phyloP scores from a whole-genome alignment of 345 rosid genomes.

The Eucalyptus pumila region DNA sequence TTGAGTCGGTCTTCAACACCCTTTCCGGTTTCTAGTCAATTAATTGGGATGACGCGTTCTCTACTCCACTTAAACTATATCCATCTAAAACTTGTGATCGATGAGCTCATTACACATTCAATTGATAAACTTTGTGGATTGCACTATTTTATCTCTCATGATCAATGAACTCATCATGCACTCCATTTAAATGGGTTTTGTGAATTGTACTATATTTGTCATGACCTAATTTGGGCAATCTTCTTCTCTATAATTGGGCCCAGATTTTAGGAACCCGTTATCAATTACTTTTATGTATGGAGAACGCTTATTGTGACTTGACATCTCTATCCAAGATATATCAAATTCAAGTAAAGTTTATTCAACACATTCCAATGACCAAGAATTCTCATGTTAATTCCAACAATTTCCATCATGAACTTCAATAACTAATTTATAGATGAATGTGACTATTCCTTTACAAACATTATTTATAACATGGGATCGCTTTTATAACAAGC shows the following conservation, averaged over 20 bases:
- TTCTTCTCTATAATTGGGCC: not conserved
- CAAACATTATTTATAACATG: not conserved
- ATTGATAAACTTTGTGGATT: not conserved
- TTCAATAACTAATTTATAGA: not conserved
- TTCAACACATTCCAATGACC: not conserved
- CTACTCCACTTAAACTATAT: not conserved
- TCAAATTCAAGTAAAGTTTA: not conserved
- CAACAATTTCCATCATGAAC: not conserved
- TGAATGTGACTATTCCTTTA: not conserved
- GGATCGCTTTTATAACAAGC: not conserved
- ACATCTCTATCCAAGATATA: fast-evolving
- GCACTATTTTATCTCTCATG: not conserved
- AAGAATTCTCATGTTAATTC: not conserved
- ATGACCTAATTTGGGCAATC: not conserved
- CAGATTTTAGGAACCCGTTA: not conserved
- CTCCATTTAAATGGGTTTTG: not conserved
- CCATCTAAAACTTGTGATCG: not conserved
- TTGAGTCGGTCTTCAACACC: not conserved
- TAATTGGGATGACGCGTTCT: not conserved
- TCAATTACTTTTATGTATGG: not conserved
- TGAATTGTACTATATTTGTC: not conserved
- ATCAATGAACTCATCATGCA: not conserved
- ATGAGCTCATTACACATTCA: not conserved
- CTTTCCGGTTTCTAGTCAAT: not conserved
- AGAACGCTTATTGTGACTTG: not conserved